Evolutionary conservation across 495 filamentous ascomycete genomes (phyloP).

Genomic region (Penicillium antarcticum): DNA sequence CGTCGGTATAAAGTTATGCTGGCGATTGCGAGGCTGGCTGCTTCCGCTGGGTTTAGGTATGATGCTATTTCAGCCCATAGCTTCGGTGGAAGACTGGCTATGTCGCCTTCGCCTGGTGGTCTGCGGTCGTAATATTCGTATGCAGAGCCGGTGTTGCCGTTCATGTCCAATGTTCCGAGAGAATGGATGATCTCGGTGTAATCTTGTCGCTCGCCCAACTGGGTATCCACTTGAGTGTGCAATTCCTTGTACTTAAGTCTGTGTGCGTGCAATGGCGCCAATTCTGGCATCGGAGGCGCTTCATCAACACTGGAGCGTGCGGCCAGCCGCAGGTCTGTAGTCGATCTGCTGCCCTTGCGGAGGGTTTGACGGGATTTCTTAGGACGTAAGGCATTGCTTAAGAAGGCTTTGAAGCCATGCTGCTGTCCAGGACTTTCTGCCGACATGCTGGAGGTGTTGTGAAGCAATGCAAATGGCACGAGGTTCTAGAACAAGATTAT

Average conservation of each 20-base stretch:
- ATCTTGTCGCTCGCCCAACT: conserved; percentile 48
- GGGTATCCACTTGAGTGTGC: conserved; percentile 35
- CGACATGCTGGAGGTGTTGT: conserved; percentile 25
- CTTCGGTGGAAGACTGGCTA: conserved; percentile 39
- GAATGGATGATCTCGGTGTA: conserved; percentile 48
- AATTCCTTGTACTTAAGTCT: conserved; percentile 34
- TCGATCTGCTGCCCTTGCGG: conserved; percentile 37
- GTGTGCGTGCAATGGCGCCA: conserved; percentile 39
- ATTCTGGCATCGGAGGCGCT: conserved; percentile 32
- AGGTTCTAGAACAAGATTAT: background rate
- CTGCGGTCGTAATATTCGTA: conserved; percentile 20
- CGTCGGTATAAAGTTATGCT: conserved; percentile 41
- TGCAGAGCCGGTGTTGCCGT: conserved; percentile 20
- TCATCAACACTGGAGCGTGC: conserved; percentile 23
- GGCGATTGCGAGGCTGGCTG: conserved; percentile 45
- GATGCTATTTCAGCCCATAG: conserved; percentile 43
- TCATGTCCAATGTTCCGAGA: conserved; percentile 36
- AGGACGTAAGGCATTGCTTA: conserved; percentile 35
- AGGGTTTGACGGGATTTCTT: conserved; percentile 48
- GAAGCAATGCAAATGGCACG: background rate
- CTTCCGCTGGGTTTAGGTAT: conserved; percentile 40
- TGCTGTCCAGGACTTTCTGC: conserved; percentile 34
- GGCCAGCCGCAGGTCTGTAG: conserved; percentile 31
- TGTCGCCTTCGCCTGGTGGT: conserved; percentile 39
- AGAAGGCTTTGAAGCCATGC: conserved; percentile 32